These are phyloP conservation scores for Amoeboaphelidium protococcarum DNA, from an alignment of 371 early-diverging fungal genomes.

Conservation along the genomic window DNA sequence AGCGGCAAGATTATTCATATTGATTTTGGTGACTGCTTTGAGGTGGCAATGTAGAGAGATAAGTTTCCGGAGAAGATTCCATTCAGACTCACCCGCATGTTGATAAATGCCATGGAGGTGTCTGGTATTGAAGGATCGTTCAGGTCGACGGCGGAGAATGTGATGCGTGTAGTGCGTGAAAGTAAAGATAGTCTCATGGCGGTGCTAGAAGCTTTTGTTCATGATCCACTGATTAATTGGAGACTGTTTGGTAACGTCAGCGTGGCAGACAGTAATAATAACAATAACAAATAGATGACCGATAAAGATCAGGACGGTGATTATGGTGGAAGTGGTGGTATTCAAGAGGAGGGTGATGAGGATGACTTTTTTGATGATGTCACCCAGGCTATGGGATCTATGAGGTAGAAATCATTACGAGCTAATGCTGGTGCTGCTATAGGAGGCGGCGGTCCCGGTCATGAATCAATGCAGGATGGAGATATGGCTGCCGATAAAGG, in stretches of 20 bases:
- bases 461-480: too few species aligned
- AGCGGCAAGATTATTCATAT: constrained; percentile 94
- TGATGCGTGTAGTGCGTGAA: constrained; percentile 79
- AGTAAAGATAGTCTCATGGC: constrained; percentile 95
- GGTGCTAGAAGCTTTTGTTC: constrained; percentile 89
- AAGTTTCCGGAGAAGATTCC: constrained; percentile 94
- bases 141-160: constrained; percentile 79
- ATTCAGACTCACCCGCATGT: constrained; percentile 94
- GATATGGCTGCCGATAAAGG: too few species aligned
- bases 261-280: not conserved
- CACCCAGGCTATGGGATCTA: too few species aligned
- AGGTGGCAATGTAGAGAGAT: constrained; percentile 53
- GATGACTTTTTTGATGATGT: too few species aligned
- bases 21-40: constrained; percentile 97
- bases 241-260: constrained; percentile 17
- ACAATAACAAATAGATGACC: not conserved
- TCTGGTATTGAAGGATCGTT: constrained; percentile 84
- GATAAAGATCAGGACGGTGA: constrained; percentile 7
- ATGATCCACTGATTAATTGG: constrained; percentile 94
- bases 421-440: too few species aligned
- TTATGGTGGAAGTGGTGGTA: constrained; percentile 3
- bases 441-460: too few species aligned
- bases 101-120: constrained; percentile 89
- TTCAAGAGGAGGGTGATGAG: too few species aligned
- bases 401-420: too few species aligned